Conservation (phyloP, 2,329 filamentous ascomycete species). For the Ophiocordyceps australis region DNA sequence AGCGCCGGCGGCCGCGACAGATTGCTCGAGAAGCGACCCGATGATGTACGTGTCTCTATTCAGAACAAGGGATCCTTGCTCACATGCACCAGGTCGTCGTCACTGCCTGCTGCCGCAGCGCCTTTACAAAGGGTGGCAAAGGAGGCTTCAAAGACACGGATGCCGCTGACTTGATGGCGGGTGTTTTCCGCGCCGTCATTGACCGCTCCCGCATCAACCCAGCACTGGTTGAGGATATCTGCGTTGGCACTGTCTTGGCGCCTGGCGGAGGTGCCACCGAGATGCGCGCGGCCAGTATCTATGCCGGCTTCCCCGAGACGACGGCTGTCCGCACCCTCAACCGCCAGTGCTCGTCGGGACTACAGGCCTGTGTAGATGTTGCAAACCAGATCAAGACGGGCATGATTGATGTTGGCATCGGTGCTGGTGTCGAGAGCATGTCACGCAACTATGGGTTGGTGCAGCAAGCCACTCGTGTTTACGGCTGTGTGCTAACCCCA, state of each 20-base stretch:
- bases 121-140: conserved; percentile 84
- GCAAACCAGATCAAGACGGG: conserved; percentile 80
- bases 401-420: conserved; percentile 91
- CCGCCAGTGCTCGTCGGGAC: conserved; percentile 82
- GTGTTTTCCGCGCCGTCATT: conserved; percentile 66
- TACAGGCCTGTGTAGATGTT: conserved; percentile 86
- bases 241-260: conserved; percentile 77
- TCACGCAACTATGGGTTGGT: conserved; percentile 58
- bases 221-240: conserved; percentile 74
- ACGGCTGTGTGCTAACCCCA: background rate
- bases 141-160: conserved; percentile 91
- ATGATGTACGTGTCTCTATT: conserved; percentile 34
- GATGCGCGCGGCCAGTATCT: conserved; percentile 81
- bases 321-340: conserved; percentile 80
- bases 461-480: conserved; percentile 2
- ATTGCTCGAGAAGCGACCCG: conserved; percentile 46
- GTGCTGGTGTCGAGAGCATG: conserved; percentile 96
- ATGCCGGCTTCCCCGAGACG: conserved; percentile 75
- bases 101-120: conserved; percentile 77
- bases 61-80: conserved; percentile 7
- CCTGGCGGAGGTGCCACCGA: conserved; percentile 92
- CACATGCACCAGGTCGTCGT: conserved; percentile 52
- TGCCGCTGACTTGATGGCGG: conserved; percentile 69
- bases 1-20: conserved; percentile 30
- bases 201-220: conserved; percentile 81